Percentiles rank a stretch among this genome's conserved stretches.
These are phyloP conservation scores for Beauveria sp. DNA, from an alignment of 2,329 filamentous ascomycete genomes.

Conservation along the genomic window DNA sequence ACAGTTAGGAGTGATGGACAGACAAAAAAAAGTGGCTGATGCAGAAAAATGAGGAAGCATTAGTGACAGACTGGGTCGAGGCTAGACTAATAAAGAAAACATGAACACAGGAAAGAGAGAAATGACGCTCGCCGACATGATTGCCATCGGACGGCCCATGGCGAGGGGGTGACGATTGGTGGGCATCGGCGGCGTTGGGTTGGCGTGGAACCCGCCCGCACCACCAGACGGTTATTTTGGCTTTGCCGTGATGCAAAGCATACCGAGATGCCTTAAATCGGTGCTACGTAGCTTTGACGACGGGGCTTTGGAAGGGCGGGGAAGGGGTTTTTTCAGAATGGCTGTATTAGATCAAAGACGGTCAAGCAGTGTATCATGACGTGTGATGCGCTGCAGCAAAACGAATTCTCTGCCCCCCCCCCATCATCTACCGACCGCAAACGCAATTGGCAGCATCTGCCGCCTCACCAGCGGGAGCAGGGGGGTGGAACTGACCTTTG, in stretches of 20 bases:
- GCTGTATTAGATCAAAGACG: neutral
- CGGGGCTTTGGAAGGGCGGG: neutral
- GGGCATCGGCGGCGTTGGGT: neutral
- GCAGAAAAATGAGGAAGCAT: neutral
- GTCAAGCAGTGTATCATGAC: no score
- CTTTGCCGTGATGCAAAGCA: neutral
- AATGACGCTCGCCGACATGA: neutral
- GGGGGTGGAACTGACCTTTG: neutral
- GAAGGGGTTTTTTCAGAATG: neutral
- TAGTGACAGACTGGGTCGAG: neutral
- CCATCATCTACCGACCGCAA: no score
- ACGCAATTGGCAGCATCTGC: neutral
- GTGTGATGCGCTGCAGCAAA: no score
- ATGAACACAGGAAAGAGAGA: neutral
- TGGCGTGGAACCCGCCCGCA: neutral
- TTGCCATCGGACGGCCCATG: neutral
- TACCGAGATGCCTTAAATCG: neutral
- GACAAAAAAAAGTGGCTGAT: neutral
- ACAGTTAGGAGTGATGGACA: neutral
- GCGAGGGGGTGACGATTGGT: slow-evolving; percentile 6
- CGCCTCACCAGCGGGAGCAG: neutral
- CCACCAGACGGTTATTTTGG: neutral
- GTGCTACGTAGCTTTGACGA: neutral
- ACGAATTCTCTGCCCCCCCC: no score
- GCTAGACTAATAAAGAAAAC: neutral